A percentile compares a stretch with the other conserved stretches of the same genome.
These are phyloP conservation scores for Solanum hybrid DNA, from an alignment of 305 asterid species.

Conservation along the genomic window DNA sequence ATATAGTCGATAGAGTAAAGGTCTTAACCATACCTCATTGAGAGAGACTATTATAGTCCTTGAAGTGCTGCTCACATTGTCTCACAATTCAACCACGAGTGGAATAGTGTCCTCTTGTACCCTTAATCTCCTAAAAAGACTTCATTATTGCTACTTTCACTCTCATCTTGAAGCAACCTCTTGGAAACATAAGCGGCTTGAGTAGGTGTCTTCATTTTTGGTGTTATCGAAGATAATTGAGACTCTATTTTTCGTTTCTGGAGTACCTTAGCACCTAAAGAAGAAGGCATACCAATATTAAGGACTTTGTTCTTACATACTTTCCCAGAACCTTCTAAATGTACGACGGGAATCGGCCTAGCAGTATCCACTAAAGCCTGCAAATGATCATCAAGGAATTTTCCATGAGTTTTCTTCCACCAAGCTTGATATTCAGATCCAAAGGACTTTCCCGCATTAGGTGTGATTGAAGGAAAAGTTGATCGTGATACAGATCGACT, in stretches of 20 bases:
- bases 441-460: neutral
- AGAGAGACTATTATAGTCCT: neutral
- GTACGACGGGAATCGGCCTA: neutral
- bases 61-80: neutral
- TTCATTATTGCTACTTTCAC: neutral
- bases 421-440: neutral
- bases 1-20: neutral
- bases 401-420: neutral
- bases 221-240: neutral
- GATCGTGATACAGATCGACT: neutral
- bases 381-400: neutral
- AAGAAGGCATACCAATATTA: neutral
- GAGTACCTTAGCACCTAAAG: neutral
- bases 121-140: neutral
- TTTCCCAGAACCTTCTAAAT: neutral
- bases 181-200: neutral
- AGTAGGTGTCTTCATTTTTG: neutral
- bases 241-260: neutral
- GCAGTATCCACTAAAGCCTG: neutral
- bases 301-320: neutral
- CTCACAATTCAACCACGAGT: neutral
- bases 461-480: neutral
- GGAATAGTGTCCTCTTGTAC: neutral
- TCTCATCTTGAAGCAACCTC: neutral
- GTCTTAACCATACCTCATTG: neutral